These are phyloP conservation scores for Boletus sp. DNA, from an alignment of 768 basidiomycete species.

Conservation along the genomic window DNA sequence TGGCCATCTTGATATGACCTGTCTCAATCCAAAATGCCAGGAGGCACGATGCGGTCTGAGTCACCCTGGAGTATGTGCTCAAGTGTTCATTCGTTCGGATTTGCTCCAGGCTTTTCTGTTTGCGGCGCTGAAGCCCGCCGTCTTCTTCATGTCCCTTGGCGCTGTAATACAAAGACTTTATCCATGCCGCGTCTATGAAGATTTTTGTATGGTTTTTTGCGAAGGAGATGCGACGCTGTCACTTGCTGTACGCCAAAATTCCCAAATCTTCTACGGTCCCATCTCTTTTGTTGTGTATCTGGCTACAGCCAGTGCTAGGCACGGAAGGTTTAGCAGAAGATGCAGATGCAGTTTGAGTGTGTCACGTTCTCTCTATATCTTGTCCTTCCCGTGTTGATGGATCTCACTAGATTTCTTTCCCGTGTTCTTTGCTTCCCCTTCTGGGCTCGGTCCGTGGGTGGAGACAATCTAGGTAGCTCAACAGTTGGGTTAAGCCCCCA, in stretches of 20 bases:
- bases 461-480: no score
- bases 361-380: background rate
- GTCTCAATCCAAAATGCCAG: no score
- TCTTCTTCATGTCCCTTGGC: background rate
- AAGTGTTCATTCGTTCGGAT: background rate
- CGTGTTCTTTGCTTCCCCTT: background rate
- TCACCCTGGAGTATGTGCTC: background rate
- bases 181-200: background rate
- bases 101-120: background rate
- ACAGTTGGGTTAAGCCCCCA: background rate
- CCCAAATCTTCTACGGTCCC: background rate
- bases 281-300: background rate
- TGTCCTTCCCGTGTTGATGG: background rate
- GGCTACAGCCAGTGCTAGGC: background rate
- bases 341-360: background rate
- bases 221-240: background rate
- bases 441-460: background rate
- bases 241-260: background rate
- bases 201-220: background rate
- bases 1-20: background rate
- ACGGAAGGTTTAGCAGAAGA: background rate
- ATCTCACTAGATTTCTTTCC: background rate
- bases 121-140: background rate
- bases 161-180: background rate
- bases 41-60: no score